Evolutionary conservation across 305 asterid genomes (phyloP), one percentile per base, ranked within the genome.

Genomic region (Fraxinus angustifolia): DNA sequence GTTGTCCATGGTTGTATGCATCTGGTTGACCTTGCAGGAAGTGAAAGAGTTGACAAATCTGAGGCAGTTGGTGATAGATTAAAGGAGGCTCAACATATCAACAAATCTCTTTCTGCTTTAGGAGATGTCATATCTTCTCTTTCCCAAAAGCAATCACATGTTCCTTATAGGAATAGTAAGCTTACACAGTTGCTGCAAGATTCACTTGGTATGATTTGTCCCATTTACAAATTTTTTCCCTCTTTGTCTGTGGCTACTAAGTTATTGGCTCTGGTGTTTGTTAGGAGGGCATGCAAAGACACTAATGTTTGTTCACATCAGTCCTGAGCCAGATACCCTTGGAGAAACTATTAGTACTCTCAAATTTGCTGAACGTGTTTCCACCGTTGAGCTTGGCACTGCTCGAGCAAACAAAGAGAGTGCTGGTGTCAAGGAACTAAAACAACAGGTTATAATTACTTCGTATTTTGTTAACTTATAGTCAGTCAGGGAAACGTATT

Each of bases 1-100:
- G 30, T 88, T 75, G 88, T 88, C 75, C 95, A 91, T 34, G 99
- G 99, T 53, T 91, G 97, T 79, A 88, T 96, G 99, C 98, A 96
- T 90, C 88, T 96, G 23, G 99, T 96, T 76, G 99, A 96, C 84
- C 91, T 96, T 68, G 99, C 98, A 45, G 99, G 99, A 86, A 96
- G 99, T 82, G 99, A 96, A 84, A 88, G 97, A 88, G 91, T 83
- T 30, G 96, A 93, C 79, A 91, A 92, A 84, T 84, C 97, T 0
- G 97, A 94, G 78, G 98, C 88, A 42, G 87, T 85, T 17, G 97
- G 98, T 17, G 98, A 94, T 14, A 85, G 96, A 65, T 84, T 93
- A 84, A 92, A 93, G 80, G 98, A 93, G 89, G 97, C 97, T 36
- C 92, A 90, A 76, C 92, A 94, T 76, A 94, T 94, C 77, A 94